Conservation (phyloP, 106 monocot species). For the Dactylorhiza incarnata region DNA sequence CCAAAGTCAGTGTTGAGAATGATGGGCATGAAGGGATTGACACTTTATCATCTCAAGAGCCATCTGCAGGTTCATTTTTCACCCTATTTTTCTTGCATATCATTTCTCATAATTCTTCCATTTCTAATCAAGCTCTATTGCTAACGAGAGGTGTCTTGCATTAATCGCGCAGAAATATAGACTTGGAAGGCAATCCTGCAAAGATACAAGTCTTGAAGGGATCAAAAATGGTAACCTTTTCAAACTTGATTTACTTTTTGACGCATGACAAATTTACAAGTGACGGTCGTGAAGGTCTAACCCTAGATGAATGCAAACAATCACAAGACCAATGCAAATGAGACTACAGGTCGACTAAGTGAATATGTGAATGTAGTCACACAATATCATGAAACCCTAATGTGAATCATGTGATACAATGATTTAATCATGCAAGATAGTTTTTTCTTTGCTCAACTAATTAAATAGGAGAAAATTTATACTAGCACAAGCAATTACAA, state of each 20-base stretch:
- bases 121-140: neutral
- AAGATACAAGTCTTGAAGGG: constrained; percentile 27
- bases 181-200: constrained; percentile 46
- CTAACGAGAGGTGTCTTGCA: neutral
- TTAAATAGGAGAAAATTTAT: no score
- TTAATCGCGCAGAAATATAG: constrained; percentile 58
- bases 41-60: constrained; percentile 82
- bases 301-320: no score
- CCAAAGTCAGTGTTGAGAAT: constrained; percentile 54
- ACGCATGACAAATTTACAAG: neutral
- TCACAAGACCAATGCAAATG: no score
- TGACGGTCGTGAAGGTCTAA: no score
- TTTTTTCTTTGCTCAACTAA: neutral
- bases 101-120: neutral
- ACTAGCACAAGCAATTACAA: no score
- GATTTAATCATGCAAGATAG: neutral
- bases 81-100: constrained; percentile 1
- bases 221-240: constrained; percentile 27
- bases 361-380: neutral
- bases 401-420: neutral
- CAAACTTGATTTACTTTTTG: neutral
- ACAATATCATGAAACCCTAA: neutral
- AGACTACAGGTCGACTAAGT: no score
- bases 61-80: constrained; percentile 60
- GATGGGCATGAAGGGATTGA: constrained; percentile 70